A percentile compares a stretch with the other conserved stretches of the same genome.
These are phyloP conservation scores for Skeletonema potamos DNA, from an alignment of 108 stramenopile species.

Conservation along the genomic window DNA sequence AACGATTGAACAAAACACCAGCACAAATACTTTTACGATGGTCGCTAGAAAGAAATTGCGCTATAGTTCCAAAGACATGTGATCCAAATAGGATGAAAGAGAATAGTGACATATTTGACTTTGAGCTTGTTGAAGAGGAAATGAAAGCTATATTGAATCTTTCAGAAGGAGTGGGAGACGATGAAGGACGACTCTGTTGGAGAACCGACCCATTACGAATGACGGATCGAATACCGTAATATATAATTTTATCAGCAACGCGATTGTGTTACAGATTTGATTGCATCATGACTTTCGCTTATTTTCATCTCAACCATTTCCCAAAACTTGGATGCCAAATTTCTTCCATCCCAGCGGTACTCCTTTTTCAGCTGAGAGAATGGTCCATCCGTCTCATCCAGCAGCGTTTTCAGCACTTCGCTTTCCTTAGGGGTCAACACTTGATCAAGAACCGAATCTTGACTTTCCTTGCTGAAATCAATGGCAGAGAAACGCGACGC, in stretches of 20 bases:
- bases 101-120: conserved; percentile 32
- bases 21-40: conserved; percentile 60
- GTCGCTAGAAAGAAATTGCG: conserved; percentile 46
- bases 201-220: conserved; percentile 62
- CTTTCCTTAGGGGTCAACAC: conserved; percentile 52
- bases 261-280: background rate
- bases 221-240: conserved; percentile 21
- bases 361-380: conserved; percentile 57
- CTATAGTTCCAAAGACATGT: conserved; percentile 41
- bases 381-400: conserved; percentile 58
- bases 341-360: conserved; percentile 74
- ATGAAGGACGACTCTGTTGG: conserved; percentile 67
- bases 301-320: background rate
- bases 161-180: conserved; percentile 19
- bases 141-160: conserved; percentile 20
- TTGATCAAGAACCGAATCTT: conserved; percentile 31
- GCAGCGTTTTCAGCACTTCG: conserved; percentile 25
- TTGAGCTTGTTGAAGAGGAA: conserved; percentile 22
- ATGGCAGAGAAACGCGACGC: conserved; percentile 53
- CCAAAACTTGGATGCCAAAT: conserved; percentile 61
- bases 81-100: conserved; percentile 34
- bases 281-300: background rate
- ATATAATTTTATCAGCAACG: background rate
- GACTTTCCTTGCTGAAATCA: conserved; percentile 21
- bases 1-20: conserved; percentile 23